Conservation (phyloP, 345 rosid species). For the Boechera divaricarpa region DNA sequence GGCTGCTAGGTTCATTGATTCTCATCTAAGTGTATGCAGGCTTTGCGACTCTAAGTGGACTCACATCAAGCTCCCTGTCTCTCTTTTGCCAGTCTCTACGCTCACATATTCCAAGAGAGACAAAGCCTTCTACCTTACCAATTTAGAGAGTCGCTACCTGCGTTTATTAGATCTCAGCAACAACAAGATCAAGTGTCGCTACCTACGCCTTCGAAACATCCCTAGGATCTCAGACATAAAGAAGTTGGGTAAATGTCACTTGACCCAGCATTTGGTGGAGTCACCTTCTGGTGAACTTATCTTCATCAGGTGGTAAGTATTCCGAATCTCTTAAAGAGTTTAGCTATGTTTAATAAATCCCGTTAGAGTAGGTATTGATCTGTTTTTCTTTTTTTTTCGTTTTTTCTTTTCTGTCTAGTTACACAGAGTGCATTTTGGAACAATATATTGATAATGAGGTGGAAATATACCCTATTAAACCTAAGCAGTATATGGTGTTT, state of each 20-base stretch:
- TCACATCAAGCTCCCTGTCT: background rate
- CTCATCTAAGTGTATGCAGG: background rate
- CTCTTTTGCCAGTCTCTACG: constrained; percentile 19
- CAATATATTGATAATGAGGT: background rate
- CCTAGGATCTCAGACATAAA: constrained; percentile 9
- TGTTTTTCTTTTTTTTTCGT: background rate
- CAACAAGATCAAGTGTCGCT: background rate
- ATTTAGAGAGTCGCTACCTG: constrained; percentile 21
- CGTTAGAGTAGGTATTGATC: background rate
- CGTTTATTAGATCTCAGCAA: background rate
- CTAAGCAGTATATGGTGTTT: no score
- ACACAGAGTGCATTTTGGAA: background rate
- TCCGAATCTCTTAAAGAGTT: no score
- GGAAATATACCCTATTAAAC: no score
- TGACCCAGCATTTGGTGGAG: constrained; percentile 22
- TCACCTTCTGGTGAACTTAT: constrained; percentile 30
- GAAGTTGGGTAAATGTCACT: constrained; percentile 19
- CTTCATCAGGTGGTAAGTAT: constrained; percentile 24
- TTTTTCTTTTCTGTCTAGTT: background rate
- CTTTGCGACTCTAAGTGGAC: constrained; percentile 16
- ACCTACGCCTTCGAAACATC: background rate
- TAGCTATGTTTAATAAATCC: background rate
- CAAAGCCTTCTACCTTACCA: constrained; percentile 17
- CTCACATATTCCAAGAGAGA: constrained; percentile 28
- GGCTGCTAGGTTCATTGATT: constrained; percentile 23